Evolutionary conservation across 129 eudicot species (phyloP).

Genomic region (Saussurea involucrata): DNA sequence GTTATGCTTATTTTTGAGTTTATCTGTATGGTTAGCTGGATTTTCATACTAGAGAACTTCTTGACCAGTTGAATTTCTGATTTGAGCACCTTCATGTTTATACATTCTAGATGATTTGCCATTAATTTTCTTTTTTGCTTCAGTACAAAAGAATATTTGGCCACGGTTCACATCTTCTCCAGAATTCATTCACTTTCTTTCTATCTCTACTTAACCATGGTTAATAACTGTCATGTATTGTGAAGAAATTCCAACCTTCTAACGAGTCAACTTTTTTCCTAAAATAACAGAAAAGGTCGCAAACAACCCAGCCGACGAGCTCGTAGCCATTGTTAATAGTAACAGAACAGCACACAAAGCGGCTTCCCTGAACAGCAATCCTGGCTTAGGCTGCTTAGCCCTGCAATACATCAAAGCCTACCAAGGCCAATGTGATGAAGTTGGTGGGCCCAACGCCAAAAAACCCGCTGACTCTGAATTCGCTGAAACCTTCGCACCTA

Average conservation of each 20-base stretch:
- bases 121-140: background rate
- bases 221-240: background rate
- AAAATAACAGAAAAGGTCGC: conserved; percentile 56
- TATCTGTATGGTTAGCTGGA: background rate
- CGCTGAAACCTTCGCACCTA: conserved; percentile 68
- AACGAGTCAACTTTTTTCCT: background rate
- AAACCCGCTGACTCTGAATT: conserved; percentile 73
- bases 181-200: background rate
- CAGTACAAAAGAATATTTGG: background rate
- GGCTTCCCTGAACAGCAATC: conserved; percentile 53
- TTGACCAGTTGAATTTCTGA: background rate
- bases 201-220: background rate
- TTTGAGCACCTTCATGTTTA: background rate
- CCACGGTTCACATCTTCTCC: background rate
- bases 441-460: conserved; percentile 68
- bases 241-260: background rate
- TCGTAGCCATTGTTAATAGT: conserved; percentile 62
- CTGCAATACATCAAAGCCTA: conserved; percentile 93
- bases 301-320: conserved; percentile 82
- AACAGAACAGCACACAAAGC: conserved; percentile 66
- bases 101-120: background rate
- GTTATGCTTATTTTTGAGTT: background rate
- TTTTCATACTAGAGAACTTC: background rate
- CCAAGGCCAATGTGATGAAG: conserved; percentile 64
- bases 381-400: conserved; percentile 86